Base-by-base conservation (phyloP, 208 protist species). In the Polymyxa betae region DNA sequence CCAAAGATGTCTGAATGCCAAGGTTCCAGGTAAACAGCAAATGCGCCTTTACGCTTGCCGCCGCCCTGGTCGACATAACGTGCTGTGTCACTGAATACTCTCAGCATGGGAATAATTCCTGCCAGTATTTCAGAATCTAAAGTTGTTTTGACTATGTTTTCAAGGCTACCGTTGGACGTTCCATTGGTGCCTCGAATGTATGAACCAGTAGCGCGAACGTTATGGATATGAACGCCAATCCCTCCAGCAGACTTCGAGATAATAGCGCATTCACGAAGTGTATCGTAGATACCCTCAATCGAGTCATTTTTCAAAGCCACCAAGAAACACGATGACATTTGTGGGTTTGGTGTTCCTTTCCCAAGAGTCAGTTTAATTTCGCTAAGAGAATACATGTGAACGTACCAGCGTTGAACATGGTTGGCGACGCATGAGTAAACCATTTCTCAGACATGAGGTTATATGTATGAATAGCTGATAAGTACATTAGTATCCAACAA, bases 201-300 rank as follows among this genome's bases (percentile, higher is more conserved):
- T 91, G 96, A 97, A 77, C 97, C 97, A 10, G 95, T 94, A 32
- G 96, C 95, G 88, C 98, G 96, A 91, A 99, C 98, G 92, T 98
- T 98, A 95, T 99, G 97, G 10, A 98, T 94, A 90, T 96, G 95
- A 49, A 99, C 88, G 87, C 98, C 98, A 90, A 99, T 99, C 88
- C 98, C 98, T 89, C 98, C 98, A 5, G 88, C 90, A 40, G 41
- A 89, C 43, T 93, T 92, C 54, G 98, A 98, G 60, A 94, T 96
- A 38, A 91, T 88, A 10, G 90, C 90, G 77, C 90, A 91, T 45
- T 91, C 35, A 94, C 99, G 99, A 0, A 99, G 95, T 0, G 98
- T 99, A 88, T 99, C 98, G 94, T 99, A 99, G 93, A 99, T 99
- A 64, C 98, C 98, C 46, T 98, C 96, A 91, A 99, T 99, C 66